These are phyloP conservation scores for Xylaria sp. DNA, from an alignment of 2,329 filamentous ascomycete species.

Conservation along the genomic window DNA sequence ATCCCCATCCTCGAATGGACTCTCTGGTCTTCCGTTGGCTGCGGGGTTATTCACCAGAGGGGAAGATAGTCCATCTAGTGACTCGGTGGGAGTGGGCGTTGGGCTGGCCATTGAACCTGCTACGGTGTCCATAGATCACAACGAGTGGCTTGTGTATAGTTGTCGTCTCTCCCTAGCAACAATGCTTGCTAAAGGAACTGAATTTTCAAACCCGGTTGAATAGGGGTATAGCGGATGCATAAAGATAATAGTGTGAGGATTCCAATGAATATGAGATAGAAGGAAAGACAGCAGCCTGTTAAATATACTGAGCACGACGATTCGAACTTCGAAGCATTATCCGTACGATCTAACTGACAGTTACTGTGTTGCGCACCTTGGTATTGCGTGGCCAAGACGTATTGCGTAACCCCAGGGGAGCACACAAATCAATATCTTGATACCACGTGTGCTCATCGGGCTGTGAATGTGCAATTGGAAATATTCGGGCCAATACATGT, in stretches of 20 bases:
- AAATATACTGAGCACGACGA: slow-evolving; percentile 3
- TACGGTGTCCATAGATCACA: background rate
- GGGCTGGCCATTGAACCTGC: background rate
- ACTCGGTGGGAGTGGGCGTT: background rate
- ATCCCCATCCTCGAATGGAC: slow-evolving; percentile 7
- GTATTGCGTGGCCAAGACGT: slow-evolving; percentile 1
- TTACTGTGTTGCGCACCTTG: slow-evolving; percentile 10
- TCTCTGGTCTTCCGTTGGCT: background rate
- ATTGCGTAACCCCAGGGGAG: slow-evolving; percentile 4
- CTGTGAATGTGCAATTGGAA: too few species aligned
- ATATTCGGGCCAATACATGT: too few species aligned
- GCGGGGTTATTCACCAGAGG: background rate
- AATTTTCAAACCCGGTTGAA: background rate
- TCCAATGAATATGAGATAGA: background rate
- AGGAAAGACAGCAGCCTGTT: background rate
- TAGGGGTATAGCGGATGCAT: background rate
- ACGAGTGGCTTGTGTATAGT: background rate
- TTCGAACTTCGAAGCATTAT: background rate
- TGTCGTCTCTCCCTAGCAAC: background rate
- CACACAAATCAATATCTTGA: background rate
- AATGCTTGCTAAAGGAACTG: background rate
- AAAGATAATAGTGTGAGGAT: background rate
- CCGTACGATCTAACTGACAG: background rate
- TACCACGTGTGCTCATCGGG: background rate
- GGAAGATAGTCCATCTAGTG: background rate